phyloP scores from a whole-genome alignment of 176 grass and related monocot species.

The Metroxylon sagu region DNA sequence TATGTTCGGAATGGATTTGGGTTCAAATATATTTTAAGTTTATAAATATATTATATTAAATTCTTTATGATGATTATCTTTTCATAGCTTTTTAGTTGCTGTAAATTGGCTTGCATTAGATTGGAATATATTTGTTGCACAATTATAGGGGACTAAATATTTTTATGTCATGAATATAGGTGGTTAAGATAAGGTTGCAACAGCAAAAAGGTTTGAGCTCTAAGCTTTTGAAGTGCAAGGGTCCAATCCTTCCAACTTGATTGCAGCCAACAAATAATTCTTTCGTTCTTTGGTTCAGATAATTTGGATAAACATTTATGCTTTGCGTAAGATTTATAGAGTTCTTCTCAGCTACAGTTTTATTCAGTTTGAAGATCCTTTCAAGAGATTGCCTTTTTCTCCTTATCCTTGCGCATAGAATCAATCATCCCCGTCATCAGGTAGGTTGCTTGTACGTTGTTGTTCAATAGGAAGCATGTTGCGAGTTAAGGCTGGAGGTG shows the following conservation, averaged over 20 bases:
- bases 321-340: constrained; percentile 25
- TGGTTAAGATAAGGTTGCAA: constrained; percentile 14
- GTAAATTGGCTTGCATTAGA: too few species aligned
- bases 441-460: constrained; percentile 15
- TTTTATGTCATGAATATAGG: background rate
- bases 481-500: constrained; percentile 55
- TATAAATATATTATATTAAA: too few species aligned
- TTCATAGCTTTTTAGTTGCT: too few species aligned
- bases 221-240: constrained; percentile 13
- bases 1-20: too few species aligned
- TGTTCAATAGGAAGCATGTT: constrained; percentile 26
- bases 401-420: constrained; percentile 34
- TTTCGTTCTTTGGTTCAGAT: constrained; percentile 23
- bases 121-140: too few species aligned
- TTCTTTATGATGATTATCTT: too few species aligned
- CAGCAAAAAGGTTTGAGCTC: constrained; percentile 6
- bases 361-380: constrained; percentile 37
- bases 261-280: constrained; percentile 29
- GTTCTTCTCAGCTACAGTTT: constrained; percentile 14
- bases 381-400: constrained; percentile 54
- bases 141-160: too few species aligned
- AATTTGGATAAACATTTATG: constrained; percentile 40
- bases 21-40: too few species aligned
- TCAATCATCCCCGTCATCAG: constrained; percentile 36
- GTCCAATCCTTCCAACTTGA: constrained; percentile 34